Percentiles rank a stretch among this genome's conserved stretches.
phyloP scores from a whole-genome alignment of 306 rosid genomes.

The Quercus berberidifolia region DNA sequence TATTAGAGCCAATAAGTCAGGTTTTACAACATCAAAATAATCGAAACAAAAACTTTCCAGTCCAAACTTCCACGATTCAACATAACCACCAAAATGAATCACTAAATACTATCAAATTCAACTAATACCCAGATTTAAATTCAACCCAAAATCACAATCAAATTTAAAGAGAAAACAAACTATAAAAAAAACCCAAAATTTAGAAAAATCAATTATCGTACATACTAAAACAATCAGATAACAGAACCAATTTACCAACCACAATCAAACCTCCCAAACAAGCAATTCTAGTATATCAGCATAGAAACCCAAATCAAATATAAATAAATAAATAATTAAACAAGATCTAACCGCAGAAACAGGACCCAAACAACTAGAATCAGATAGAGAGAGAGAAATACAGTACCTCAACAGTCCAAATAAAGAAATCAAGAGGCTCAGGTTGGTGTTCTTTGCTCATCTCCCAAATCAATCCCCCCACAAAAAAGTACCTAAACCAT shows the following conservation, averaged over 20 bases:
- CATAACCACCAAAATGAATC: background rate
- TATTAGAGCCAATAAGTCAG: background rate
- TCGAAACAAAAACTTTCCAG: background rate
- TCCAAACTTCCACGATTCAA: background rate
- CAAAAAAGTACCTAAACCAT: constrained; percentile 36
- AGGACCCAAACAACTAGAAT: background rate
- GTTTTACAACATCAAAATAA: background rate
- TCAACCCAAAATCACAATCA: background rate
- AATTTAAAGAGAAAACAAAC: background rate
- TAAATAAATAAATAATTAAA: background rate
- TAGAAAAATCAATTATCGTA: background rate
- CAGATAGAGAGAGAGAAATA: background rate
- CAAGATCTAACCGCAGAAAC: constrained; percentile 5
- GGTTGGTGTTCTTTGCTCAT: constrained; percentile 86
- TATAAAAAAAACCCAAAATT: background rate
- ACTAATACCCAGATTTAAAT: background rate
- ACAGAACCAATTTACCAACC: background rate
- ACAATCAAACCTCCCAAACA: background rate
- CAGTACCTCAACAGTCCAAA: constrained; percentile 97
- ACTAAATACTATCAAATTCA: background rate
- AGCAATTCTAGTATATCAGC: background rate
- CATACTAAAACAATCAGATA: background rate
- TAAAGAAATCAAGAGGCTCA: constrained; percentile 99
- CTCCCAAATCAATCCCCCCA: constrained; percentile 48
- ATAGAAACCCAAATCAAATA: background rate